Evolutionary conservation across 306 rosid genomes (phyloP), one percentile per base, ranked within the genome.

Genomic region (Malus orientalis): DNA sequence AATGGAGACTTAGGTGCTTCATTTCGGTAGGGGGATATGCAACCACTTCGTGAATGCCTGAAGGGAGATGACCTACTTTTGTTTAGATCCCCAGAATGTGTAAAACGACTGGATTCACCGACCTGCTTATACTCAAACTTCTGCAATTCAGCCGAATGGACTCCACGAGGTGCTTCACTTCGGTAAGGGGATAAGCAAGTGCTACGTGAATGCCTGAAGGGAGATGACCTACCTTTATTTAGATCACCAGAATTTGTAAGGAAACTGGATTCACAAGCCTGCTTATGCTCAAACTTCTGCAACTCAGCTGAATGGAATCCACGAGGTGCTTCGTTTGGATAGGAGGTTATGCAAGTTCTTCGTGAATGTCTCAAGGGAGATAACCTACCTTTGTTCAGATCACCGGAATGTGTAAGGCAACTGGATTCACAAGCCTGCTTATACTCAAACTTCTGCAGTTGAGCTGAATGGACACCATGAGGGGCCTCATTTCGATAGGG

Each of bases 341-440:
- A 78, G 3, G 97, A 96, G 69, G 96, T 91, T n/a, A 82, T 71
- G 55, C 89, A 88, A 32, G 91, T 73, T 8, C 89, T 82, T 76
- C 90, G 78, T 11, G 94, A 87, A 67, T 89, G 88, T 70, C 90
- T 83, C 44, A 90, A 88, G 32, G 97, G 96, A 76, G 97, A 89
- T 53, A 86, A 78, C 57, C 88, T 85, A 36, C 89, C 88, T 59
- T 85, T 78, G 45, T 77, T 81, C 75, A 86, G 82, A 44, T 94
- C 97, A 22, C 87, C 91, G 5, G 97, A 88, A 77, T 62, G 80
- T 59, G 84, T 44, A 81, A 87, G 86, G 70, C 83, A 83, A 55
- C 69, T 85, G 67, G 94, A 84, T 36, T 88, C 88, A 78, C 81
- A 70, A 6, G 25, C 77, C 86, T 79, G 69, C 79, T 87, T 92